Percentiles rank a stretch among this genome's conserved stretches.
phyloP scores from a whole-genome alignment of 108 stramenopile species.

The Skeletonema tropicum region DNA sequence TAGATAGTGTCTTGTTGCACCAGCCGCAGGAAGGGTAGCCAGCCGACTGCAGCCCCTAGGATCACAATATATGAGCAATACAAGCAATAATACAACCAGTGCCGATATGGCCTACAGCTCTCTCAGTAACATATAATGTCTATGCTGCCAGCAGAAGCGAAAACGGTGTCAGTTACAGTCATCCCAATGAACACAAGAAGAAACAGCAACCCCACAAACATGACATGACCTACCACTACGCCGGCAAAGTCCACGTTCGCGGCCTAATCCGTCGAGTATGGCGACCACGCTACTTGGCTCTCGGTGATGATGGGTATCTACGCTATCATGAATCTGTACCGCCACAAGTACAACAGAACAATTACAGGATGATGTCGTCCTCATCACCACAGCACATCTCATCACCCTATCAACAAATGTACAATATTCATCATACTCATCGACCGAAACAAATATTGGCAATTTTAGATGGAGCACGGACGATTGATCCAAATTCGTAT shows the following conservation, averaged over 20 bases:
- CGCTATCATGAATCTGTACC: conserved; percentile 81
- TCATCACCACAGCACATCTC: conserved; percentile 29
- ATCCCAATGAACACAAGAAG: conserved; percentile 3
- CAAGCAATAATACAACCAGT: neutral
- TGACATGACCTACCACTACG: conserved; percentile 50
- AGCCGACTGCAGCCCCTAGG: neutral
- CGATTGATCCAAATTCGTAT: conserved; percentile 79
- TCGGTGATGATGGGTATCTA: conserved; percentile 73
- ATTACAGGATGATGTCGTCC: conserved; percentile 23
- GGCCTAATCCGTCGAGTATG: conserved; percentile 87
- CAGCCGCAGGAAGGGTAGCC: neutral
- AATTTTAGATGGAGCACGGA: conserved; percentile 65
- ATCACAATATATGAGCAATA: neutral
- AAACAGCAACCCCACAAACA: neutral
- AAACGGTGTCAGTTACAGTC: neutral
- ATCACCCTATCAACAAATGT: conserved; percentile 28
- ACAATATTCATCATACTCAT: conserved; percentile 52
- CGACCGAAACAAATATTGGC: conserved; percentile 48
- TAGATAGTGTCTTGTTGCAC: neutral
- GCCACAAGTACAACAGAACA: conserved; percentile 34
- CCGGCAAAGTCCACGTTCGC: conserved; percentile 80
- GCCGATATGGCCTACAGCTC: conserved; percentile 8
- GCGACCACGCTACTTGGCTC: conserved; percentile 84
- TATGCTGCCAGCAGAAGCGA: neutral
- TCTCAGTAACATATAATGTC: neutral